Conservation (phyloP, 1,139 yeast genomes). For the Kodamaea ohmeri region DNA sequence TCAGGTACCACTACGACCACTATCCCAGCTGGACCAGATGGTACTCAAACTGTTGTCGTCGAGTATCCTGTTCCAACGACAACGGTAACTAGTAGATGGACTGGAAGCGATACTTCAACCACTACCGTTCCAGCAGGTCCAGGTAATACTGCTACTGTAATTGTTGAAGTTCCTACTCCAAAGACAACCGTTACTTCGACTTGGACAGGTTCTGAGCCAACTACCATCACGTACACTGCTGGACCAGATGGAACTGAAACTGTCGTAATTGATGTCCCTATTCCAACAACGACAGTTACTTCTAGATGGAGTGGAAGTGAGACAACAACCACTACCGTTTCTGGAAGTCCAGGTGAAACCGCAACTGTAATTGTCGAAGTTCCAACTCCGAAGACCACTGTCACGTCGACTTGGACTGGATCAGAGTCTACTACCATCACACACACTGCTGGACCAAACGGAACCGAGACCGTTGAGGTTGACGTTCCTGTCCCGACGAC, state of each 20-base stretch:
- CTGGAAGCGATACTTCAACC: constrained; percentile 6
- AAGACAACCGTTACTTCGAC: background rate
- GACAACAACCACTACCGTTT: background rate
- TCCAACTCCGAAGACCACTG: background rate
- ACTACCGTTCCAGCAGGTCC: constrained; percentile 17
- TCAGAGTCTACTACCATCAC: background rate
- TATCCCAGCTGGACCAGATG: background rate
- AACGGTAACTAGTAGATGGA: background rate
- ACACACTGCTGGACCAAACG: background rate
- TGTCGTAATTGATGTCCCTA: background rate
- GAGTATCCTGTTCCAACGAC: background rate
- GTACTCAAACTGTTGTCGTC: background rate
- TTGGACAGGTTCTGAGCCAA: background rate
- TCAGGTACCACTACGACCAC: background rate
- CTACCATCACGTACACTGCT: background rate
- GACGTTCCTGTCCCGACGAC: constrained; percentile 1
- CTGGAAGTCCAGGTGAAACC: background rate
- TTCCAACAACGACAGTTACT: constrained; percentile 1
- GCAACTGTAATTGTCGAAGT: background rate
- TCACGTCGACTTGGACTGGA: background rate
- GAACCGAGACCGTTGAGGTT: background rate
- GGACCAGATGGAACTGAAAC: background rate
- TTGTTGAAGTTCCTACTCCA: constrained; percentile 7
- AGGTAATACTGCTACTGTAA: constrained; percentile 15
- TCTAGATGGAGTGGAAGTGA: background rate